Conservation (phyloP, 2,329 filamentous ascomycete species). For the Pseudopithomyces chartarum region DNA sequence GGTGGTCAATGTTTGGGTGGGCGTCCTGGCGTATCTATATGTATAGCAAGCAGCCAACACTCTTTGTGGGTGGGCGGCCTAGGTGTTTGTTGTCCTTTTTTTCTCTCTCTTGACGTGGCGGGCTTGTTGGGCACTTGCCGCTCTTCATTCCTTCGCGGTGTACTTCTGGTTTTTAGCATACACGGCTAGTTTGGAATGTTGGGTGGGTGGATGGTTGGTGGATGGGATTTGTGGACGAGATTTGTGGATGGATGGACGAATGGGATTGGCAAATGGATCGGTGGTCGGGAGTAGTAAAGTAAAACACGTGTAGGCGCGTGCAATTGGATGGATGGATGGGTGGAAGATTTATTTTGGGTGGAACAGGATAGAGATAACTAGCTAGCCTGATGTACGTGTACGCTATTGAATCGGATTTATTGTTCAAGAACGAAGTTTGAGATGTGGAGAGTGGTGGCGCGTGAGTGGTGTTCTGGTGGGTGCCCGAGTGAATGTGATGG, state of each 20-base stretch:
- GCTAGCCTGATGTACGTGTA: slow-evolving; percentile 1
- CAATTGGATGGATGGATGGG: background rate
- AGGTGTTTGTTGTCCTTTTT: background rate
- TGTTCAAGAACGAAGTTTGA: too few relatives aligned
- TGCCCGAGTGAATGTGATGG: too few relatives aligned
- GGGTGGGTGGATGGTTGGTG: background rate
- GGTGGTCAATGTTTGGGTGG: slow-evolving; percentile 1
- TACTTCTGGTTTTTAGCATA: background rate
- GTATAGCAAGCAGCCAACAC: slow-evolving; percentile 7
- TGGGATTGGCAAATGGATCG: background rate
- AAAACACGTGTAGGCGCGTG: background rate
- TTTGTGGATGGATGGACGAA: background rate
- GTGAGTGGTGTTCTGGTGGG: too few relatives aligned
- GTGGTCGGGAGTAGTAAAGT: background rate
- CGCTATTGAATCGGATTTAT: slow-evolving; percentile 1
- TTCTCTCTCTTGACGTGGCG: slow-evolving; percentile 1
- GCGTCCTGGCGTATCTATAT: slow-evolving; percentile 13
- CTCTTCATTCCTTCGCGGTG: slow-evolving; percentile 5
- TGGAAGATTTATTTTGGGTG: background rate
- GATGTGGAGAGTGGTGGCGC: too few relatives aligned
- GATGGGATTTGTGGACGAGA: background rate
- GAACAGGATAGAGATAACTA: too few relatives aligned
- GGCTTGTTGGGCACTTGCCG: slow-evolving; percentile 2
- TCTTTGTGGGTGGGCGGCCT: background rate
- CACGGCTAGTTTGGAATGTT: background rate